Percentiles rank a stretch among this genome's conserved stretches.
These are phyloP conservation scores for Capronia coronata DNA, from an alignment of 2,329 filamentous ascomycete species.

Conservation along the genomic window DNA sequence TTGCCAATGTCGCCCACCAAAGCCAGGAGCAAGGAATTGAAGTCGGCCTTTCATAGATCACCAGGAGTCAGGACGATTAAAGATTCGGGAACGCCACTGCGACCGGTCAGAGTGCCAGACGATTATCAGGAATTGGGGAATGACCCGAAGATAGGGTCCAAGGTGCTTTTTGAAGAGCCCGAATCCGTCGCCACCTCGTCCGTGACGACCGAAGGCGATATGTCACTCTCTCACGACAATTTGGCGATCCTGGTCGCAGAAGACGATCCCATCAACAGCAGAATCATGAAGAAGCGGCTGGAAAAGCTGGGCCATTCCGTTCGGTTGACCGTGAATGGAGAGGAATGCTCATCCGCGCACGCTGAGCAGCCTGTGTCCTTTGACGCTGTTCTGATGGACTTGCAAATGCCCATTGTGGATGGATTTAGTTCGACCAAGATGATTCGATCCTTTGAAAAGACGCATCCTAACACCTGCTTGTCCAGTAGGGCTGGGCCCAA, in stretches of 20 bases:
- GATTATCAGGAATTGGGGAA: constrained; percentile 15
- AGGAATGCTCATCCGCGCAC: constrained; percentile 71
- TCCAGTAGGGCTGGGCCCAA: constrained; percentile 56
- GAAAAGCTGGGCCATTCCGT: constrained; percentile 70
- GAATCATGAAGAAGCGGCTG: constrained; percentile 70
- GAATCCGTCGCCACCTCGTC: constrained; percentile 8
- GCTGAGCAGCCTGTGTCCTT: constrained; percentile 57
- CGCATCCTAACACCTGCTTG: constrained; percentile 44
- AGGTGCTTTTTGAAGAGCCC: constrained; percentile 16
- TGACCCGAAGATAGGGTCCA: constrained; percentile 4
- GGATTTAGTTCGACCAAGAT: constrained; percentile 74
- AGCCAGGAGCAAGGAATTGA: constrained; percentile 11
- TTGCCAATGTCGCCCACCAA: constrained; percentile 1
- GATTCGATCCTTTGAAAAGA: constrained; percentile 67
- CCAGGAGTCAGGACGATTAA: constrained; percentile 32
- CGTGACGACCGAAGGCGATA: constrained; percentile 9
- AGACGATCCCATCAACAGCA: constrained; percentile 82
- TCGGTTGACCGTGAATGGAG: constrained; percentile 69
- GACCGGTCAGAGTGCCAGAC: constrained; percentile 31
- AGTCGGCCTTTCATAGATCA: constrained; percentile 22
- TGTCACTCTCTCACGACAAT: constrained; percentile 31
- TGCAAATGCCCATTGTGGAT: constrained; percentile 92
- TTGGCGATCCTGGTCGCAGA: constrained; percentile 72
- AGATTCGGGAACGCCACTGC: constrained; percentile 34
- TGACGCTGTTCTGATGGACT: constrained; percentile 84